Evolutionary conservation across 257 asterid species (phyloP).

Genomic region (Solanum phureja): DNA sequence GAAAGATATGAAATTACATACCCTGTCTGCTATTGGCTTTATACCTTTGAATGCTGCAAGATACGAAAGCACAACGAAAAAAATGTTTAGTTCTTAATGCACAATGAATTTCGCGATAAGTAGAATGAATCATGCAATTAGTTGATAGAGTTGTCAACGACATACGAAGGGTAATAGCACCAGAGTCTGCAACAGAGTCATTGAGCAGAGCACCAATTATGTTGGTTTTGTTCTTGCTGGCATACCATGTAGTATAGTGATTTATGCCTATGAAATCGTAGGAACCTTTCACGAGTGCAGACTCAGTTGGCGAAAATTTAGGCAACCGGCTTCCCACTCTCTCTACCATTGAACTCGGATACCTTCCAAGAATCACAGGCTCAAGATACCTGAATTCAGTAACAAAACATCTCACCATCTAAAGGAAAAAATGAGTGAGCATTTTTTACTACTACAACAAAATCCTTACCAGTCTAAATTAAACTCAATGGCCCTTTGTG

Average conservation of each 20-base stretch:
- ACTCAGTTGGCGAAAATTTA: not conserved
- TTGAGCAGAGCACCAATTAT: constrained; percentile 39
- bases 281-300: constrained; percentile 1
- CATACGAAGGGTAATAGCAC: constrained; percentile 55
- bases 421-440: not conserved
- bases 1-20: not conserved
- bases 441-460: not conserved
- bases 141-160: not conserved
- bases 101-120: not conserved
- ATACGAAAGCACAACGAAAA: not conserved
- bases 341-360: not conserved
- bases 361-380: not conserved
- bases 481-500: constrained; percentile 64
- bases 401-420: not conserved
- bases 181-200: constrained; percentile 57
- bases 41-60: constrained; percentile 29
- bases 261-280: constrained; percentile 11
- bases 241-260: constrained; percentile 7
- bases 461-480: constrained; percentile 64
- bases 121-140: not conserved
- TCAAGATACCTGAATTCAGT: constrained; percentile 6
- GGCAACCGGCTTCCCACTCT: constrained; percentile 5
- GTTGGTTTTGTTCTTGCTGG: constrained; percentile 23
- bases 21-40: constrained; percentile 36
- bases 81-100: not conserved